Evolutionary conservation across 176 grass and related monocot genomes (phyloP), one percentile per base, ranked within the genome.

Genomic region (Bromus sterilis): DNA sequence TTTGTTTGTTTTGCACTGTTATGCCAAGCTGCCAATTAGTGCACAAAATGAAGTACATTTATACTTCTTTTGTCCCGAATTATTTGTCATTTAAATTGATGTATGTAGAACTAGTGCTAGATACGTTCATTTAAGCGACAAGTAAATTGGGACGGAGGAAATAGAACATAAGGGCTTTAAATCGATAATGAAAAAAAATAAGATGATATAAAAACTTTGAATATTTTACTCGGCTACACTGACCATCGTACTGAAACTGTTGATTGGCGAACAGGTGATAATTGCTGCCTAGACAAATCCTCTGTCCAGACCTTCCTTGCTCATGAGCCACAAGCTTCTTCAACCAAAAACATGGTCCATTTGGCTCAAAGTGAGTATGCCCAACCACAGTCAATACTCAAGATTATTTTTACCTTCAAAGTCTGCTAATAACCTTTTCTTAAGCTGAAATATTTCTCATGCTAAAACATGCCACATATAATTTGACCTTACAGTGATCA

Each of bases 241-340:
- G n/a, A n/a, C n/a, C n/a, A n/a, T n/a, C n/a, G 20, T 32, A 30
- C 25, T 81, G 49, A 39, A 70, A 78, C 15, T 11, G 14, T 58
- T 70, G 36, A 53, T 58, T 58, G 36, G 65, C 0, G 31, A 28
- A 71, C 55, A 89, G 91, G 91, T 33, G 44, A 75, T 26, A 93
- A 93, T 29, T 93, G 91, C 73, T 93, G 91, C 77, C 91, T 93
- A 1, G 86, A 93, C 46, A 64, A 53, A 66, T 85, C 87, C 11
- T 82, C 87, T 0, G 78, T 85, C 8, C 66, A 80, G 28, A 56
- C 82, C 34, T 87, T 87, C 68, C 68, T 93, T 11, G 67, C 83
- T 32, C 87, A 85, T 9, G 91, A 93, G 62, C 91, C 87, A 44
- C 87, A 93, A 39, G 61, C 91, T 46, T 85, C 91, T 1, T 75